Base-by-base conservation (phyloP, 2,329 filamentous ascomycete genomes). In the Venturiaceae sp. region DNA sequence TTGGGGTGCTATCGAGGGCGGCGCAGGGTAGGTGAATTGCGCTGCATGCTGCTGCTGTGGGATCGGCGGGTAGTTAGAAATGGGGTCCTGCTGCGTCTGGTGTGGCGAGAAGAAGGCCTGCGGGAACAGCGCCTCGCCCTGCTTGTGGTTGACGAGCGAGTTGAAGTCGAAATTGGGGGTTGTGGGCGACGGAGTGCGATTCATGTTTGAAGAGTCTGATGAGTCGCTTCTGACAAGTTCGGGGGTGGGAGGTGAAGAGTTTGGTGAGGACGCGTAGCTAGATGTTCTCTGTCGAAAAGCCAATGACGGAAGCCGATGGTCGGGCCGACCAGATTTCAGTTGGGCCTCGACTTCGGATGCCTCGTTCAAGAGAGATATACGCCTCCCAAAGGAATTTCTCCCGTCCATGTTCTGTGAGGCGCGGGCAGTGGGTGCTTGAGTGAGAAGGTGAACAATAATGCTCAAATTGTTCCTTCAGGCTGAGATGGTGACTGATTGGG, bases 341-440 rank as follows among this genome's bases (percentile, higher is more conserved):
- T 16, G 44, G 16, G 13, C 19, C 23, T 36, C 52, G 32, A 54
- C 52, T 23, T 54, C 52, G 11, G 52, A 54, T 5, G n/a, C 37
- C 34, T 56, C 53, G 53, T 56, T 56, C 13, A 56, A 28, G 33
- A 56, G 21, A 36, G 53, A 56, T 26, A 78, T 75, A 66, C 71
- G 75, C 66, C 75, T 73, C 68, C 76, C 76, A 63, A 68, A 73
- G 64, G 73, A 73, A 67, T 79, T 76, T 71, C 73, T 77, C 70
- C 75, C 75, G 74, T 79, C 76, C 76, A 79, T 79, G 37, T 32
- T 58, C 54, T 56, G 26, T 13, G 30, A 53, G 52, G 44, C 23
- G 39, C 30, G 44, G 9, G 28, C 23, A 50, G 44, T 14, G 44
- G 30, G 11, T n/a, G n/a, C 6, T 4, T 30, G 44, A n/a, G 44